Conservation (phyloP, 805 yeast species). For the Metschnikowia cerradonensis region DNA sequence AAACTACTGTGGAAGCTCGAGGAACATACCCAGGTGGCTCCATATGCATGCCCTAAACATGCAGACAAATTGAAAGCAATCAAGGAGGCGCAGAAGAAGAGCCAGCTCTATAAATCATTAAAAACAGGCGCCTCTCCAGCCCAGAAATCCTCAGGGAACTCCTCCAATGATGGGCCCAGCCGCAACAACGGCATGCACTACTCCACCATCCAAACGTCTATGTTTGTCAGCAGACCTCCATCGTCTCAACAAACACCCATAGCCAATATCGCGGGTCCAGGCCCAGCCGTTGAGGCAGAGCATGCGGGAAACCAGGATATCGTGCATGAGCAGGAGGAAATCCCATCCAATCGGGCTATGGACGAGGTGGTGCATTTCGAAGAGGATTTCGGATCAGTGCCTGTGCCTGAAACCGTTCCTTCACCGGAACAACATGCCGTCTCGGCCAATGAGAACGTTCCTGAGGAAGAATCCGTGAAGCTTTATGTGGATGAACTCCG, state of each 20-base stretch:
- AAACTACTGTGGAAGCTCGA: constrained; percentile 86
- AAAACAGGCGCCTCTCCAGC: constrained; percentile 7
- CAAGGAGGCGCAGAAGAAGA: constrained; percentile 34
- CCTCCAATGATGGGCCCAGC: constrained; percentile 8
- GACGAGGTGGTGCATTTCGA: constrained; percentile 18
- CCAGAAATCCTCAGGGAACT: constrained; percentile 2
- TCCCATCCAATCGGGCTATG: constrained; percentile 13
- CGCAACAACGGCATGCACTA: constrained; percentile 18
- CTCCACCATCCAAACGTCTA: constrained; percentile 17
- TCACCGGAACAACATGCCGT: not conserved
- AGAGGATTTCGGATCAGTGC: constrained; percentile 12
- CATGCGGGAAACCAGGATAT: constrained; percentile 12
- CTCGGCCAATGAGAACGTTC: not conserved
- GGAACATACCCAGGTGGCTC: constrained; percentile 65
- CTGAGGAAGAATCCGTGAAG: not conserved
- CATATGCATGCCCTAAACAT: constrained; percentile 58
- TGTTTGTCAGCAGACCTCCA: constrained; percentile 16
- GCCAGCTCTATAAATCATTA: constrained; percentile 11
- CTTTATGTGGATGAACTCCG: constrained; percentile 70
- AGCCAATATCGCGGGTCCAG: constrained; percentile 8
- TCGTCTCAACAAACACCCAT: constrained; percentile 2
- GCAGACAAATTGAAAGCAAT: constrained; percentile 42
- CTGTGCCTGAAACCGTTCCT: not conserved
- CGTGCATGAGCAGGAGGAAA: constrained; percentile 13
- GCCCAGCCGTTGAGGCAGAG: constrained; percentile 2